A percentile compares a stretch with the other conserved stretches of the same genome.
Evolutionary conservation across 176 grass and related monocot species (phyloP).

Genomic region (Oryza officinalis): DNA sequence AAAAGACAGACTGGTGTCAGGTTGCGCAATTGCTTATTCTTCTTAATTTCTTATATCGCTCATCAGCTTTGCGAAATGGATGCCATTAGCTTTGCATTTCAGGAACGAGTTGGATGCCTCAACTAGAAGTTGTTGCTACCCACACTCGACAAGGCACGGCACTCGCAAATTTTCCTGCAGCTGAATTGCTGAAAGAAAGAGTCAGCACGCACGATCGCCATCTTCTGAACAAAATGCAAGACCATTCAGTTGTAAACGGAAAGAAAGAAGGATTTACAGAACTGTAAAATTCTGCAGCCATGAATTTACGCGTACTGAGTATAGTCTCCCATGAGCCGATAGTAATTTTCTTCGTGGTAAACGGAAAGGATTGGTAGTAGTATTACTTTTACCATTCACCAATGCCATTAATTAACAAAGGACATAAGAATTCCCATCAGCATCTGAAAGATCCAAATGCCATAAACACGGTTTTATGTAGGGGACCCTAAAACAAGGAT

Average conservation of each 20-base stretch:
- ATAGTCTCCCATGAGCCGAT: not conserved
- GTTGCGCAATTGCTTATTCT: not conserved
- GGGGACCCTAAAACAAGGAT: slow-evolving; percentile 33
- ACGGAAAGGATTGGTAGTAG: not conserved
- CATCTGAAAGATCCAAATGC: slow-evolving; percentile 40
- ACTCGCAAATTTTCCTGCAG: slow-evolving; percentile 19
- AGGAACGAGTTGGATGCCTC: slow-evolving; percentile 50
- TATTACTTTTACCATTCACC: slow-evolving; percentile 29
- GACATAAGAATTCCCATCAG: slow-evolving; percentile 21
- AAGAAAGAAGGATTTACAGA: slow-evolving; percentile 23
- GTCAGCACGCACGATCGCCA: slow-evolving; percentile 26
- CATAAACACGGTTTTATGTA: slow-evolving; percentile 11
- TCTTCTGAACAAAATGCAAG: not conserved
- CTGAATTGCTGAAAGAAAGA: not conserved
- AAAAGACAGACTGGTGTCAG: slow-evolving; percentile 43
- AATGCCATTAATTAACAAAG: slow-evolving; percentile 8
- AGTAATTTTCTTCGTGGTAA: not conserved
- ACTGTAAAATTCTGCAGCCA: not conserved
- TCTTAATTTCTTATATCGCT: not conserved
- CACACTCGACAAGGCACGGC: slow-evolving; percentile 27
- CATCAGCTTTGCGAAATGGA: slow-evolving; percentile 24
- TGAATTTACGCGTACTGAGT: no score
- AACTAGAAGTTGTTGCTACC: slow-evolving; percentile 40
- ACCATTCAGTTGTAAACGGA: no score
- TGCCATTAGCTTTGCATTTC: slow-evolving; percentile 20